Evolutionary conservation across 768 basidiomycete species (phyloP).

Genomic region (Lactarius psammicola): DNA sequence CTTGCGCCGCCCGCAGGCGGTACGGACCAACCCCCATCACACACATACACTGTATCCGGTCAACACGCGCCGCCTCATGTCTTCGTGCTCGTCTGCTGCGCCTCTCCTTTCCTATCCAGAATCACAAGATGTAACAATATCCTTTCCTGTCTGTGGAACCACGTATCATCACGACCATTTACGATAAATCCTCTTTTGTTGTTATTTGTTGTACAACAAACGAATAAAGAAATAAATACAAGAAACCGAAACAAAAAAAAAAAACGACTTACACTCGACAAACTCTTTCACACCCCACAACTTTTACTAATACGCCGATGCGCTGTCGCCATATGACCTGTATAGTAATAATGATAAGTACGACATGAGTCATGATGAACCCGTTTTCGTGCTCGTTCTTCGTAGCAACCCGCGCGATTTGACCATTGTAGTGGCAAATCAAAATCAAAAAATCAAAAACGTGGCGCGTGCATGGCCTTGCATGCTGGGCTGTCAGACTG

Average conservation of each 20-base stretch:
- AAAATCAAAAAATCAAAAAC: background rate
- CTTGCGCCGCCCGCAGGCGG: constrained; percentile 11
- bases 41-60: background rate
- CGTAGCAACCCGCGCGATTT: background rate
- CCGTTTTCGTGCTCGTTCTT: background rate
- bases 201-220: background rate
- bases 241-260: background rate
- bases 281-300: background rate
- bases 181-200: background rate
- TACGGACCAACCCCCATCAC: constrained; percentile 7
- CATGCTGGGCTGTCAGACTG: background rate
- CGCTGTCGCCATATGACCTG: background rate
- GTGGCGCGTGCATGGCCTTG: background rate
- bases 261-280: background rate
- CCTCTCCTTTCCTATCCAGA: background rate
- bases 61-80: background rate
- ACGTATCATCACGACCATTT: background rate
- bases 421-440: background rate
- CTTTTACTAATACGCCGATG: background rate
- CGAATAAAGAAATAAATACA: background rate
- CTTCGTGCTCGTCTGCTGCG: background rate
- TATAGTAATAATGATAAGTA: too few relatives aligned
- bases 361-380: background rate
- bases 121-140: background rate
- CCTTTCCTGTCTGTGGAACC: background rate